Conservation (phyloP, 1,284 basidiomycete species). For the Flammula alnicola region DNA sequence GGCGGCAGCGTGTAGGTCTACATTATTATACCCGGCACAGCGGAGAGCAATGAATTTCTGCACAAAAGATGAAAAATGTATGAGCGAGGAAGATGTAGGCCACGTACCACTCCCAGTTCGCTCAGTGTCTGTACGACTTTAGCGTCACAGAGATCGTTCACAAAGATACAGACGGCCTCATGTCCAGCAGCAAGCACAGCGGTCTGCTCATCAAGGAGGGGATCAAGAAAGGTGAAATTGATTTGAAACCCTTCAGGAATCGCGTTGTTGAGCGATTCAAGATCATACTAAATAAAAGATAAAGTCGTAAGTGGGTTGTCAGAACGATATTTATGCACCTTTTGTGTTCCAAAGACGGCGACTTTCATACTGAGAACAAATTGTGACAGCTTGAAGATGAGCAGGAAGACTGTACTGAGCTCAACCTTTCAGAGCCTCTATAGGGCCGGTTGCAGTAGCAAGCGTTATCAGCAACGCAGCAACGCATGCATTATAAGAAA, state of each 20-base stretch:
- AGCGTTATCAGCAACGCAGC: too few species aligned
- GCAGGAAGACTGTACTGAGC: too few species aligned
- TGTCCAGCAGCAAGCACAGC: slow-evolving; percentile 38
- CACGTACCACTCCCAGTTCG: slow-evolving; percentile 37
- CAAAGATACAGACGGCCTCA: slow-evolving; percentile 43
- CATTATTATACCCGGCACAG: slow-evolving; percentile 45
- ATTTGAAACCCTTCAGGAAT: slow-evolving; percentile 28
- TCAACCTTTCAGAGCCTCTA: too few species aligned
- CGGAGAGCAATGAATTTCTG: slow-evolving; percentile 43
- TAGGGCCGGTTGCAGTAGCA: too few species aligned
- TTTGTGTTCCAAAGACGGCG: slow-evolving; percentile 41
- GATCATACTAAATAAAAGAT: slow-evolving; percentile 35
- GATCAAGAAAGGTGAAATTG: slow-evolving; percentile 39
- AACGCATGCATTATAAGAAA: too few species aligned
- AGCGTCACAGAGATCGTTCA: slow-evolving; percentile 42
- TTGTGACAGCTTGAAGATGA: too few species aligned
- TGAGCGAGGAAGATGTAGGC: neutral
- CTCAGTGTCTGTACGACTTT: slow-evolving; percentile 36
- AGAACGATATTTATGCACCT: slow-evolving; percentile 27
- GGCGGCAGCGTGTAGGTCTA: slow-evolving; percentile 36
- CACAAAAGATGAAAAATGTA: neutral
- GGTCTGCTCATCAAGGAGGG: slow-evolving; percentile 38
- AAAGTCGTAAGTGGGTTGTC: neutral
- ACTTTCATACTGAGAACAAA: slow-evolving; percentile 36
- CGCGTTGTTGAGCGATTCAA: slow-evolving; percentile 32